Base-by-base conservation (phyloP, 2,329 filamentous ascomycete species). In the Aspergillus fructus region DNA sequence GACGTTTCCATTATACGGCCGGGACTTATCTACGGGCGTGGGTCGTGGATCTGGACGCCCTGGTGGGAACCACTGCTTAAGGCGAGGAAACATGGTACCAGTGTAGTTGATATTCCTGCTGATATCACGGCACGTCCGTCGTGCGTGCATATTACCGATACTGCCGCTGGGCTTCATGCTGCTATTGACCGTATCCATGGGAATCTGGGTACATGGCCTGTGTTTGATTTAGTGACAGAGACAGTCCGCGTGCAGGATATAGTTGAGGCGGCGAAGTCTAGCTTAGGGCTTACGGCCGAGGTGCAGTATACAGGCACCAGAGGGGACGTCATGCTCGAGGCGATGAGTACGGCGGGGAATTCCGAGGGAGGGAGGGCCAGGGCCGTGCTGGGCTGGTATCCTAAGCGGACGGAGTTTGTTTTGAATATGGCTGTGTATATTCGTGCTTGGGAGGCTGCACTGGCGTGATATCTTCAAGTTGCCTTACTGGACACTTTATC, bases 221-320 rank as follows among this genome's bases (percentile, higher is more conserved):
- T 77, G 3, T 78, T 78, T 63, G 70, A 76, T 59, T 60, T 78
- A 9, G 61, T 71, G 12, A 67, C 68, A 1, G 69, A 69, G 45
- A 60, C 58, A 1, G 15, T 62, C 13, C 27, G 55, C 9, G 23
- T 59, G 8, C 63, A 66, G 40, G 72, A 75, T 56, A 66, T 64
- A 21, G 67, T 74, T 57, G 55, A 61, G 9, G 66, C 24, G 45
- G 71, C 17, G 8, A 40, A 30, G 8, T 13, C 21, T 4, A 37
- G 34, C 12, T 9, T 50, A 1, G 34, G 48, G 3, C 21, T 50
- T 13, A 24, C 15, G 5, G 34, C 21, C 1, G n/a, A n/a, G 19
- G 48, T 50, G 13, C 34, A 40, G 34, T 50, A 30, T 27, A 50
- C 34, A 0, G 48, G 48, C 3, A 40, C 48, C 13, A 19, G 17